Evolutionary conservation across 139 green algal genomes (phyloP).

Genomic region (Raphidocelis subcapitata): DNA sequence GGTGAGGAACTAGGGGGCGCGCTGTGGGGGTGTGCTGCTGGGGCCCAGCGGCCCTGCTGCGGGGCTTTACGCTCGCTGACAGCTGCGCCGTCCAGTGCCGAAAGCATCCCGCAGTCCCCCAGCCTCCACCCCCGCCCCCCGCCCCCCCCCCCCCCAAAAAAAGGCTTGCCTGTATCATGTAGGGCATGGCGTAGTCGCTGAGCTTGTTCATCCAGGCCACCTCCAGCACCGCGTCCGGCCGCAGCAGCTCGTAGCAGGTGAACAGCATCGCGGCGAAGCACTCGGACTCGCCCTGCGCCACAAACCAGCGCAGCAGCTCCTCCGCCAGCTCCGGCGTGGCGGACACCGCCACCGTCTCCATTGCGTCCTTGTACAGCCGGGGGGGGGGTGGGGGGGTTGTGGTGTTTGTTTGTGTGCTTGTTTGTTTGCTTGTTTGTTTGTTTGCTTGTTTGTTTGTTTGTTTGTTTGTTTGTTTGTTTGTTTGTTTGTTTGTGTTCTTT

Average conservation of each 20-base stretch:
- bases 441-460: no score
- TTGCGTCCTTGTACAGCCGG: conserved; percentile 80
- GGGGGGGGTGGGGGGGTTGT: not conserved
- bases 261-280: conserved; percentile 97
- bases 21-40: no score
- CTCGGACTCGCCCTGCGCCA: conserved; percentile 75
- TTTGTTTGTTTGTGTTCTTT: no score
- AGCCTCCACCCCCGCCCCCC: no score
- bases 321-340: conserved; percentile 81
- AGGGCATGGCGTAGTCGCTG: conserved; percentile 92
- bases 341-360: conserved; percentile 88
- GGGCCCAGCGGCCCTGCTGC: no score
- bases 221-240: conserved; percentile 93
- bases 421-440: no score
- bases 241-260: conserved; percentile 97
- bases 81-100: no score
- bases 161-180: conserved; percentile 91
- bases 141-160: no score
- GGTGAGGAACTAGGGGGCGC: not conserved
- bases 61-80: no score
- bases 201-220: conserved; percentile 96
- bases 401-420: not conserved
- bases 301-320: conserved; percentile 92
- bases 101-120: no score
- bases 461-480: no score